Evolutionary conservation across 108 stramenopile species (phyloP).

Genomic region (Poteriospumella lacustris): DNA sequence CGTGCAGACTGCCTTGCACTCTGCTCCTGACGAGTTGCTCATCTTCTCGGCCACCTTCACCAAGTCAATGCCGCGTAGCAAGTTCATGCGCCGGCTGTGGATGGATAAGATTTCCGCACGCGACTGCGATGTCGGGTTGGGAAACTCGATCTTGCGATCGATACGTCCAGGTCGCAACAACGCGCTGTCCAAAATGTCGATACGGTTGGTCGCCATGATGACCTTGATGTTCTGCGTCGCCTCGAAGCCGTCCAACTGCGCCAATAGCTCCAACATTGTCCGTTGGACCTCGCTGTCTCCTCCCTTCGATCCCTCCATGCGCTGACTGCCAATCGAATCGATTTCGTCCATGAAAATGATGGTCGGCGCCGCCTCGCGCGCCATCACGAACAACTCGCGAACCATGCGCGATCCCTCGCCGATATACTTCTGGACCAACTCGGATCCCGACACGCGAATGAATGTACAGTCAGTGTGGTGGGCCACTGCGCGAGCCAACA

Average conservation of each 20-base stretch:
- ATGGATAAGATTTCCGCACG: constrained; percentile 86
- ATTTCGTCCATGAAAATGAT: constrained; percentile 99
- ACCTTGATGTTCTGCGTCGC: constrained; percentile 98
- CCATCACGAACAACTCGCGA: constrained; percentile 99
- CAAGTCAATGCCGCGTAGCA: constrained; percentile 89
- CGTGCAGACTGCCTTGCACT: constrained; percentile 99
- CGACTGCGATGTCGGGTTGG: constrained; percentile 79
- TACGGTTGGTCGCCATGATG: constrained; percentile 93
- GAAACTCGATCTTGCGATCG: constrained; percentile 95
- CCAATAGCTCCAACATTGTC: constrained; percentile 97
- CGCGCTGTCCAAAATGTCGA: constrained; percentile 93
- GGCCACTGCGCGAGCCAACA: constrained; percentile 96
- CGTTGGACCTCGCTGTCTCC: constrained; percentile 97
- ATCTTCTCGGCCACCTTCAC: constrained; percentile 84
- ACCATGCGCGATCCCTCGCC: constrained; percentile 99
- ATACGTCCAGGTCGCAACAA: constrained; percentile 87
- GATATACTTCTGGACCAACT: constrained; percentile 99
- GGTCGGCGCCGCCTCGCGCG: constrained; percentile 91
- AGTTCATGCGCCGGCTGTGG: constrained; percentile 94
- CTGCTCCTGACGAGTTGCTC: constrained; percentile 88
- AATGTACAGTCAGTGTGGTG: constrained; percentile 99
- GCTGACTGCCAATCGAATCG: constrained; percentile 86
- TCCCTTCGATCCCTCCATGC: constrained; percentile 70
- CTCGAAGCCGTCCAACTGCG: constrained; percentile 99
- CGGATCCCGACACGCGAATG: constrained; percentile 96